These are phyloP conservation scores for Fraxinus platypoda DNA, from an alignment of 305 asterid genomes.

Conservation along the genomic window DNA sequence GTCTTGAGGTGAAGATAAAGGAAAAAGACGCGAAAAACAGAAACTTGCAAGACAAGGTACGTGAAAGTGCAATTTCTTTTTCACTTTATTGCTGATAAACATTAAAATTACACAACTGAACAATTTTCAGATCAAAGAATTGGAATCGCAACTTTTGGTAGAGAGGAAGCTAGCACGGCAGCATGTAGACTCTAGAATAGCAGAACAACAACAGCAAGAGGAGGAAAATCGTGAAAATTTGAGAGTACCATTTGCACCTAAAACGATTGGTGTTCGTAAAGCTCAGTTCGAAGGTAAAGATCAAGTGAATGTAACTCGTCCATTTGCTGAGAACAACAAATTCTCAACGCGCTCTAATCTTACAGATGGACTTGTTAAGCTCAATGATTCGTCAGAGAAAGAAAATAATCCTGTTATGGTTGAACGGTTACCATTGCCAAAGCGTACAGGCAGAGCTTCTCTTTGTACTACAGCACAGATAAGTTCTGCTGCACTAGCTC, in stretches of 20 bases:
- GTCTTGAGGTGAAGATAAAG: slow-evolving; percentile 73
- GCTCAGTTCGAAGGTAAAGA: slow-evolving; percentile 16
- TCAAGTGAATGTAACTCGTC: slow-evolving; percentile 28
- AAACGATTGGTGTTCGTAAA: slow-evolving; percentile 27
- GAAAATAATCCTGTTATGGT: slow-evolving; percentile 62
- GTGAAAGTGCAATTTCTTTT: not conserved
- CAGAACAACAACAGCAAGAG: slow-evolving; percentile 61
- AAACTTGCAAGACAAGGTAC: slow-evolving; percentile 93
- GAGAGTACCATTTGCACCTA: slow-evolving; percentile 64
- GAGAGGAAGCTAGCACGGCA: slow-evolving; percentile 93
- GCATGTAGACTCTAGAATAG: slow-evolving; percentile 75
- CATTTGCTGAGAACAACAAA: slow-evolving; percentile 48
- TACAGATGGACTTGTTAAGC: slow-evolving; percentile 32
- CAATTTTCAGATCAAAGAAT: slow-evolving; percentile 73
- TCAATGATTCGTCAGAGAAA: slow-evolving; percentile 45
- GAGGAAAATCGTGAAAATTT: slow-evolving; percentile 43
- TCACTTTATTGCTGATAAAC: not conserved
- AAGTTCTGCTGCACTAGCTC: slow-evolving; percentile 38
- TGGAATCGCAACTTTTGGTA: slow-evolving; percentile 86
- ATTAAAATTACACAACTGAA: not conserved
- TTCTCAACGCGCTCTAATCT: slow-evolving; percentile 40
- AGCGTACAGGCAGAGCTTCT: slow-evolving; percentile 67
- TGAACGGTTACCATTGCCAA: slow-evolving; percentile 49
- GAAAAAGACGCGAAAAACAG: slow-evolving; percentile 72
- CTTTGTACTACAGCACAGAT: slow-evolving; percentile 51